Evolutionary conservation across 331 rosid species (phyloP), one percentile per base, ranked within the genome.

Genomic region (Telfairia occidentalis): DNA sequence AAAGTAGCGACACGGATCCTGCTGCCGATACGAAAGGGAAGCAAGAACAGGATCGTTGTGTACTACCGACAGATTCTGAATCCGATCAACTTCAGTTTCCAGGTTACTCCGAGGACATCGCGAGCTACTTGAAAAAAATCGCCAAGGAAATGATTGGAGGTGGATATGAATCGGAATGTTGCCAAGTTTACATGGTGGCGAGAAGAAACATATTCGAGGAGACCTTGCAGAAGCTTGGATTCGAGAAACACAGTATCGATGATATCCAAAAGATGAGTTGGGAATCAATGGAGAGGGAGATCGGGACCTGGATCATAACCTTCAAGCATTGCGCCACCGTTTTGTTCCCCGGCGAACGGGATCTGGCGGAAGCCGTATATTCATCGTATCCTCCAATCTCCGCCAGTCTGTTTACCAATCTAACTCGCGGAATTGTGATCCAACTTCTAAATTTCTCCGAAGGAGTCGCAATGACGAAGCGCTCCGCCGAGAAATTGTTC

Each of bases 401-500:
- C 1, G 69, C 77, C 0, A 50, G 78, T n/a, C 76, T 92, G 15
- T 90, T 78, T 29, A 74, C 87, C 79, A 84, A 81, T 45, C 79
- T 92, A 49, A 57, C 82, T 5, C 84, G 86, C 13, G 83, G 83
- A 9, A 77, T 85, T 1, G 78, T 86, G 60, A 79, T 85, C 1
- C 91, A 84, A 42, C 86, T 90, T 0, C 81, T 92, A 6, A 86
- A 88, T 74, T 90, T 92, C 46, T 89, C 88, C 0, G 95, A 88
- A 63, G 96, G 90, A 0, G 84, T 88, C 0, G 85, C 91, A 5
- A 82, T 92, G 89, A 79, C 92, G 2, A 92, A 86, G 37, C 87
- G 91, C 8, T 86, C 96, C 0, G 81, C 81, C 0, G 96, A 92
- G 84, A 92, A 92, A 61, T 81, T 92, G 12, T 92, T 92, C 81